Evolutionary conservation across 768 basidiomycete genomes (phyloP), one percentile per base, ranked within the genome.

Genomic region (Symmetrospora coprosmae): DNA sequence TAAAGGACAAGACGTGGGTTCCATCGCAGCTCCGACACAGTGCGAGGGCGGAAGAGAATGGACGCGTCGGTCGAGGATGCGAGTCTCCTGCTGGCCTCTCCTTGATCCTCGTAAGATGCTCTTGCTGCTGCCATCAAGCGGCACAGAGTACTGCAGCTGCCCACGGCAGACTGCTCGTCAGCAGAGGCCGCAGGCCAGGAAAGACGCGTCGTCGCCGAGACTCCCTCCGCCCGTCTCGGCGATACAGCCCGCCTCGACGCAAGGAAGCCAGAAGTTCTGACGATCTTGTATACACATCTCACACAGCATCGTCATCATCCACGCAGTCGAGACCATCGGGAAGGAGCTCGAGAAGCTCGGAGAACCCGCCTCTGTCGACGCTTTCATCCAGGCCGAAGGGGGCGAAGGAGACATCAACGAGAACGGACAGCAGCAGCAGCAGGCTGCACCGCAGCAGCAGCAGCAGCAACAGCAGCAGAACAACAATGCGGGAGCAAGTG

Each of bases 1-100:
- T 96, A 2, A 84, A 89, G 67, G 82, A 80, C 4, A 86, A 87
- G 74, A 80, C 83, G 92, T 89, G 69, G 67, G 80, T 70, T 19
- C 5, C n/a, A 16, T n/a, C 34, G 37, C 46, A 13, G 16, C 40
- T 47, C 30, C 35, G 37, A 30, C 8, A 17, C 30, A 21, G 35
- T n/a, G 21, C n/a, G 17, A 48, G 17, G 16, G 49, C 35, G 1
- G 27, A 50, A 43, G 61, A 35, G n/a, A n/a, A n/a, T n/a, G n/a
- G n/a, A n/a, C n/a, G n/a, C n/a, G n/a, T n/a, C n/a, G 6, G 23
- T 23, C 16, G 9, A 39, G 40, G 30, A 16, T 4, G 33, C 38
- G 16, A 38, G 31, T 37, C 31, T 34, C 23, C 45, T 46, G 8
- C 45, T 46, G 45, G 17, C 13, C 13, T 13, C 45, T 37, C 53